These are phyloP conservation scores for Wilcoxina mikolae DNA, from an alignment of 495 filamentous ascomycete genomes.

Conservation along the genomic window DNA sequence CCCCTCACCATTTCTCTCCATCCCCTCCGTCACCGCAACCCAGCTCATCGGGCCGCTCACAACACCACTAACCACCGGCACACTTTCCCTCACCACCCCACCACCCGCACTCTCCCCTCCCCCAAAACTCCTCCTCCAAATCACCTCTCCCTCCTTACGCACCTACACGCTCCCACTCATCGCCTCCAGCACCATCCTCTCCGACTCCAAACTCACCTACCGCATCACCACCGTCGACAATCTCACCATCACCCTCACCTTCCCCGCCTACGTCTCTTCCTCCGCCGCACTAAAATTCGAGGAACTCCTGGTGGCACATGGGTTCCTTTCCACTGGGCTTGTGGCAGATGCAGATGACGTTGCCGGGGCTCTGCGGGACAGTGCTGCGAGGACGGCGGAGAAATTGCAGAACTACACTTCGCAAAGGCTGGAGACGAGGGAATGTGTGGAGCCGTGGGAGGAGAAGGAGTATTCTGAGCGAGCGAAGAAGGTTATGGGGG, in stretches of 20 bases:
- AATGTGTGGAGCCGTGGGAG: slow-evolving; percentile 9
- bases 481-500: slow-evolving; percentile 1
- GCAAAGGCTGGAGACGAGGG: background rate
- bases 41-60: background rate
- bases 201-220: background rate
- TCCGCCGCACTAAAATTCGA: slow-evolving; percentile 6
- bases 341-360: slow-evolving; percentile 18
- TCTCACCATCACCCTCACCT: background rate
- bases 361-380: slow-evolving; percentile 3
- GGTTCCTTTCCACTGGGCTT: slow-evolving; percentile 11
- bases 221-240: background rate
- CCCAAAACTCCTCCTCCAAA: background rate
- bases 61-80: background rate
- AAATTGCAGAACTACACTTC: background rate
- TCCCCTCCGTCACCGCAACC: background rate
- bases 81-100: background rate
- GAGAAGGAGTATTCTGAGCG: slow-evolving; percentile 6
- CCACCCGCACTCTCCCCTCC: background rate
- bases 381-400: background rate
- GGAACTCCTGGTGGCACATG: slow-evolving; percentile 10
- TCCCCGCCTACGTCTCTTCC: background rate
- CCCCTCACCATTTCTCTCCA: background rate
- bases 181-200: background rate
- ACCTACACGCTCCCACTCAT: background rate
- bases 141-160: background rate